phyloP scores from a whole-genome alignment of 2,329 filamentous ascomycete species.

The Neopestalotiopsis rosae region DNA sequence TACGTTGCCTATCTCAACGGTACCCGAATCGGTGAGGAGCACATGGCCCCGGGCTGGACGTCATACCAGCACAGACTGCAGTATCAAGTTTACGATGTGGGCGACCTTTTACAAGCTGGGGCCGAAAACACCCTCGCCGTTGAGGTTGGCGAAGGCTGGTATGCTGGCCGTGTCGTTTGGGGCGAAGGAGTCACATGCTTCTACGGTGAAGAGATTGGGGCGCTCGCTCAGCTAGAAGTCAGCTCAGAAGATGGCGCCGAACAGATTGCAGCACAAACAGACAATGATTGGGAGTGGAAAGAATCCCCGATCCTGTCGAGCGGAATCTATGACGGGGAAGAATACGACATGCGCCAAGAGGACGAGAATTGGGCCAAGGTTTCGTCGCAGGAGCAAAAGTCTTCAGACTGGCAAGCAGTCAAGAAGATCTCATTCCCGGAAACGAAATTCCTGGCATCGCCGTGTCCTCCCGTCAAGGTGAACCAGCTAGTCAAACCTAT shows the following conservation, averaged over 20 bases:
- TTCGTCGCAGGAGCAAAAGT: constrained; percentile 17
- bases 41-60: constrained; percentile 49
- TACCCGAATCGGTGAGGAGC: constrained; percentile 32
- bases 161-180: constrained; percentile 44
- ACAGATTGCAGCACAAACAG: constrained; percentile 31
- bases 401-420: constrained; percentile 36
- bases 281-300: constrained; percentile 46
- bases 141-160: constrained; percentile 60
- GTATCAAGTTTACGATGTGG: constrained; percentile 60
- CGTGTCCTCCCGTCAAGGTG: constrained; percentile 50
- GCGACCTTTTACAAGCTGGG: constrained; percentile 40
- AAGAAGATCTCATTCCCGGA: constrained; percentile 36
- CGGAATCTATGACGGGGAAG: constrained; percentile 49
- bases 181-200: constrained; percentile 33
- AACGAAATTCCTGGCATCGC: constrained; percentile 42
- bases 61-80: constrained; percentile 48
- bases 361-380: constrained; percentile 31
- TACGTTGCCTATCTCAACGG: constrained; percentile 47
- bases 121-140: constrained; percentile 48
- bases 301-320: constrained; percentile 35
- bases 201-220: constrained; percentile 28
- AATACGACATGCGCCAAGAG: constrained; percentile 39
- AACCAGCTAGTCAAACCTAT: constrained; percentile 36
- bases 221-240: constrained; percentile 33
- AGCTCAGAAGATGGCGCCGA: neutral